Evolutionary conservation across 495 filamentous ascomycete genomes (phyloP).

Genomic region (Sphaerosporella brunnea): DNA sequence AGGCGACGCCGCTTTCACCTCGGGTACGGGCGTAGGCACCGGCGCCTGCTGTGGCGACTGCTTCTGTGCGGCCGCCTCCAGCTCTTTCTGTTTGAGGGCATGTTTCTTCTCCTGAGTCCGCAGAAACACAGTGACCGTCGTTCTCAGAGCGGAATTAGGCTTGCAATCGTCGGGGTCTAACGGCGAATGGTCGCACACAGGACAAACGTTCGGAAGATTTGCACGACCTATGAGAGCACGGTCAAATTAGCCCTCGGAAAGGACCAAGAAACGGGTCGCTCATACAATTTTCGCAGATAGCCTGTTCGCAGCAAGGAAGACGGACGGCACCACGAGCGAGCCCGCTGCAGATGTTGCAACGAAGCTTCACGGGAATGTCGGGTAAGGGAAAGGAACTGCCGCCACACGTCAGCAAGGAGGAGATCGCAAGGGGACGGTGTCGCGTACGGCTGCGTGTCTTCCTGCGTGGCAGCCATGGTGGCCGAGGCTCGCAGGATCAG

Average conservation of each 20-base stretch:
- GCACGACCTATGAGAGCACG: conserved; percentile 43
- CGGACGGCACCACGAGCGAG: conserved; percentile 81
- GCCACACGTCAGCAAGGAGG: background rate
- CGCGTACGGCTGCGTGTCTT: background rate
- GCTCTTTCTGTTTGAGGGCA: conserved; percentile 40
- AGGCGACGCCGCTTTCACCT: background rate
- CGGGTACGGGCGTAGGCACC: background rate
- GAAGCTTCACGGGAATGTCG: conserved; percentile 82
- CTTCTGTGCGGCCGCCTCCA: conserved; percentile 27
- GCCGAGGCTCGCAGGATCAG: background rate
- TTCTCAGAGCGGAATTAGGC: conserved; percentile 69
- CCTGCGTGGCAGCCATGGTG: background rate
- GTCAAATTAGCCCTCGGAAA: background rate
- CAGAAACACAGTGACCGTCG: conserved; percentile 75
- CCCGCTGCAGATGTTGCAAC: conserved; percentile 82
- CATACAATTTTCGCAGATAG: conserved; percentile 87
- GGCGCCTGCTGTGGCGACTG: background rate
- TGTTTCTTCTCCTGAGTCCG: conserved; percentile 76
- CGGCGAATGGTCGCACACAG: conserved; percentile 81
- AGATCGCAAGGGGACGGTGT: background rate
- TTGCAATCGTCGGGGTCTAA: conserved; percentile 72
- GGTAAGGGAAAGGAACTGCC: conserved; percentile 58
- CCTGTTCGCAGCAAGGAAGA: conserved; percentile 85
- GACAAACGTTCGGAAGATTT: conserved; percentile 61
- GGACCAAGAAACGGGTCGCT: too few relatives aligned